These are phyloP conservation scores for Dendrobium officinale DNA, from an alignment of 106 monocot species.

Conservation along the genomic window DNA sequence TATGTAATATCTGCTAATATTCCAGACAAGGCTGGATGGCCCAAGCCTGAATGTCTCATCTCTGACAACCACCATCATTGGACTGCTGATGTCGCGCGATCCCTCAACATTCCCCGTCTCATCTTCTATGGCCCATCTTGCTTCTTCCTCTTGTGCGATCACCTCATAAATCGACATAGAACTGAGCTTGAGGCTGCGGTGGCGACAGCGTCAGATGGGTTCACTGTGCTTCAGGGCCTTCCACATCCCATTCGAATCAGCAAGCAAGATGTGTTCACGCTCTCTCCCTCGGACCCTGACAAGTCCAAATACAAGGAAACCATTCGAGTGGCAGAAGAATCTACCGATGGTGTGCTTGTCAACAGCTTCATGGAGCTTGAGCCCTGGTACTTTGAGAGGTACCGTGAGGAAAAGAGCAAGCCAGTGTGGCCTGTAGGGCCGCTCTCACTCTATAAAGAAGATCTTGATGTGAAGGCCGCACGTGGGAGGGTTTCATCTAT, in stretches of 20 bases:
- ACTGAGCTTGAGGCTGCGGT: neutral
- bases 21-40: neutral
- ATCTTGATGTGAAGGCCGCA: neutral
- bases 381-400: slow-evolving; percentile 18
- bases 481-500: neutral
- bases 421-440: neutral
- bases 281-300: neutral
- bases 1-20: no score
- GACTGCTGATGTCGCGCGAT: slow-evolving; percentile 22
- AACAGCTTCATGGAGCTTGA: slow-evolving; percentile 51
- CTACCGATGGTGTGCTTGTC: slow-evolving; percentile 23
- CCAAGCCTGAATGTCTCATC: slow-evolving; percentile 32
- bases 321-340: neutral
- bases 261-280: slow-evolving; percentile 8
- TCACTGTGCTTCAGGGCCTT: slow-evolving; percentile 19
- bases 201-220: neutral
- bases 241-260: slow-evolving; percentile 14
- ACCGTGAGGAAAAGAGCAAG: slow-evolving; percentile 2
- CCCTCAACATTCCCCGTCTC: slow-evolving; percentile 36
- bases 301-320: neutral
- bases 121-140: slow-evolving; percentile 26
- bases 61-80: slow-evolving; percentile 27
- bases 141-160: slow-evolving; percentile 15
- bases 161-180: neutral
- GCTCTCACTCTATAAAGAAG: neutral